Evolutionary conservation across 2,329 filamentous ascomycete species (phyloP).

Genomic region (Chrysoporthe puriensis): DNA sequence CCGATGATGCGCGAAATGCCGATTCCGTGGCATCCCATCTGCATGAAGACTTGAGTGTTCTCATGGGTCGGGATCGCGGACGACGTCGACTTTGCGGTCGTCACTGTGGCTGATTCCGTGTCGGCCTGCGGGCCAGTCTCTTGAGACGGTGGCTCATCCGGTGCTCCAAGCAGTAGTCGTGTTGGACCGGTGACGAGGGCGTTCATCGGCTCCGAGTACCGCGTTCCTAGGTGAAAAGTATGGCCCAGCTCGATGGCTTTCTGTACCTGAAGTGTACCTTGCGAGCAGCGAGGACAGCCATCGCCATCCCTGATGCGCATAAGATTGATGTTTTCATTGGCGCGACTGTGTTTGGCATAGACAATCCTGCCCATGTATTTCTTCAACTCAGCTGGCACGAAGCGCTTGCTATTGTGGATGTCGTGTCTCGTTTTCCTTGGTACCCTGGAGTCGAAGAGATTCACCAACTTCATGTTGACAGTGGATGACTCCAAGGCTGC

Average conservation of each 20-base stretch:
- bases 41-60: slow-evolving; percentile 57
- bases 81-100: slow-evolving; percentile 25
- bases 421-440: slow-evolving; percentile 17
- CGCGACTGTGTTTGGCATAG: slow-evolving; percentile 32
- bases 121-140: neutral
- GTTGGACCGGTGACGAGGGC: slow-evolving; percentile 60
- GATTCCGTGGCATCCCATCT: slow-evolving; percentile 98
- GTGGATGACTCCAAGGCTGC: slow-evolving; percentile 40
- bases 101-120: neutral
- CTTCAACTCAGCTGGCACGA: slow-evolving; percentile 7
- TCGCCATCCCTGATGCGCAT: slow-evolving; percentile 70
- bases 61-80: slow-evolving; percentile 30
- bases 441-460: slow-evolving; percentile 44
- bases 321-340: slow-evolving; percentile 56
- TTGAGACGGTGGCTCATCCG: neutral
- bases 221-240: slow-evolving; percentile 89
- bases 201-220: slow-evolving; percentile 78
- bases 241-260: slow-evolving; percentile 89
- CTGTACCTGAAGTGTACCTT: slow-evolving; percentile 65
- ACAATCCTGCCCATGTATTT: neutral
- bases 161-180: slow-evolving; percentile 30
- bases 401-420: neutral
- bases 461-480: slow-evolving; percentile 34
- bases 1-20: slow-evolving; percentile 90
- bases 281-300: slow-evolving; percentile 69